A percentile compares a stretch with the other conserved stretches of the same genome.
phyloP scores from a whole-genome alignment of 1,284 basidiomycete genomes.

The Tetrapyrgos nigripes region DNA sequence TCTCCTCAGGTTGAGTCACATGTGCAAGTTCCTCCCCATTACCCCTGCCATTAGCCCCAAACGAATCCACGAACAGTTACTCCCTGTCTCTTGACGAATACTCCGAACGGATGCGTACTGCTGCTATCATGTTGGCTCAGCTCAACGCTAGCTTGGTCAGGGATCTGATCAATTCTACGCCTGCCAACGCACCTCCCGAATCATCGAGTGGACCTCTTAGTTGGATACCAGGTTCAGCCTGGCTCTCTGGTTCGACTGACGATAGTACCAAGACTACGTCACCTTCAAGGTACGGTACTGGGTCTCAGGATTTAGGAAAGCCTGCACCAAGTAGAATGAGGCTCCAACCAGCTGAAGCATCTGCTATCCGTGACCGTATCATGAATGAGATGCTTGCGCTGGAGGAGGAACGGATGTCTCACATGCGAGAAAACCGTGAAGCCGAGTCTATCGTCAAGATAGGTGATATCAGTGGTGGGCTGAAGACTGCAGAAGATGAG shows the following conservation, averaged over 20 bases:
- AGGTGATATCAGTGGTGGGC: conserved; percentile 48
- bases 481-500: conserved; percentile 87
- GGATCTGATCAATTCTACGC: conserved; percentile 46
- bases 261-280: conserved; percentile 15
- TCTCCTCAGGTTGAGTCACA: conserved; percentile 45
- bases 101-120: conserved; percentile 97
- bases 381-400: conserved; percentile 99
- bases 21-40: conserved; percentile 16
- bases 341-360: conserved; percentile 81
- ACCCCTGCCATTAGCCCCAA: conserved; percentile 8
- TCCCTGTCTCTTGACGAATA: conserved; percentile 88
- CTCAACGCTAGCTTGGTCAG: conserved; percentile 85
- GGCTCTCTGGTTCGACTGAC: conserved; percentile 45
- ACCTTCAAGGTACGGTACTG: background rate
- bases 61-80: background rate
- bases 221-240: conserved; percentile 73
- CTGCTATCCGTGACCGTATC: conserved; percentile 92
- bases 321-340: conserved; percentile 50
- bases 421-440: conserved; percentile 82
- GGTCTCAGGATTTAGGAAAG: conserved; percentile 30
- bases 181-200: conserved; percentile 26
- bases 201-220: conserved; percentile 44
- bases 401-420: conserved; percentile 95
- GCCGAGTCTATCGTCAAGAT: conserved; percentile 64
- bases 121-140: conserved; percentile 98